Base-by-base conservation (phyloP, 305 asterid genomes). In the Euphrasia arctica region DNA sequence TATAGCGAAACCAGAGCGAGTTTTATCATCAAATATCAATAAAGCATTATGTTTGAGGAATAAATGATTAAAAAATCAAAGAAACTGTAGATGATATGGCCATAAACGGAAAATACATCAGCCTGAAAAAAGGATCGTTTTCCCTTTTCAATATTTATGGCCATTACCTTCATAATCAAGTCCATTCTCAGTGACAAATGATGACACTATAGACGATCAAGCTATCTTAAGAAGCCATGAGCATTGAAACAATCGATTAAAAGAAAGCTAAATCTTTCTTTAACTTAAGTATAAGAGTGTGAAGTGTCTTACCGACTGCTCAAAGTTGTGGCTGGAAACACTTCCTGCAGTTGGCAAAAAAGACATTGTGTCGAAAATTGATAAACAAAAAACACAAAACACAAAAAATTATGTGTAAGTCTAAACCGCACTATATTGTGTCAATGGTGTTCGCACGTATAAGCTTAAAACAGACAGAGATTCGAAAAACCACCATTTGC, bases 271-370 rank as follows among this genome's bases (percentile, higher is more conserved):
- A 34, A 34, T 34, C 41, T 4, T 34, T 34, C 22, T 18, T 18
- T 18, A 18, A 18, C 22, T 18, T 18, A 18, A 18, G 22, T 18
- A 18, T 18, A 18, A 18, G 22, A 18, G 22, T 18, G 22, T 18
- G 22, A 39, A 47, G 65, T 45, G 43, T 69, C 86, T 86, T 67
- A 87, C 95, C 82, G 95, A 67, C 29, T 77, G 51, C 75, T 82
- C 89, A 65, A 89, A 73, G 66, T 76, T 76, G 70, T 75, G 65
- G 41, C 15, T 39, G 0, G 85, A 78, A 67, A 89, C 50, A 55
- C 73, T 87, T 58, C 97, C 97, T 89, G 88, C 82, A 78, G 63
- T 62, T 48, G 6, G 55, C 22, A 68, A 32, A 11, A 3, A 69
- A 69, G 8, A 36, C 9, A 7, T 42, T 36, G 39, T 54, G 60